These are phyloP conservation scores for Pyrus hybrid DNA, from an alignment of 331 rosid species.

Conservation along the genomic window DNA sequence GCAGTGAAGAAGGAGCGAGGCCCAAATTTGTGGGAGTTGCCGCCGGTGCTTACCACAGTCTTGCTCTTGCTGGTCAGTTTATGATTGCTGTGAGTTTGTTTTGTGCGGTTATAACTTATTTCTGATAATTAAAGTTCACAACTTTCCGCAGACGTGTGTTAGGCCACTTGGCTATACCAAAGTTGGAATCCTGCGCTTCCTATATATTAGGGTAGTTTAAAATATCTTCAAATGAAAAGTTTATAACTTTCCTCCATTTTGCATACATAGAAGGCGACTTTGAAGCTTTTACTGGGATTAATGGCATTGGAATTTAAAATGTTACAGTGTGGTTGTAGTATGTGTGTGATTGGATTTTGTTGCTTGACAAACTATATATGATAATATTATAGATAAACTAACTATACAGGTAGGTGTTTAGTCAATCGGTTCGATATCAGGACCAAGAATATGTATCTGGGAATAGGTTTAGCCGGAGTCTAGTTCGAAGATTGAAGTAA, in stretches of 20 bases:
- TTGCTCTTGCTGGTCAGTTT: slow-evolving; percentile 76
- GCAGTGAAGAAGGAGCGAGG: slow-evolving; percentile 3
- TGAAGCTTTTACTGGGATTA: background rate
- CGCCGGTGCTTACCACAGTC: slow-evolving; percentile 89
- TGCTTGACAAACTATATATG: background rate
- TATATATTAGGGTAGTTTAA: no score
- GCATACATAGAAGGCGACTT: background rate
- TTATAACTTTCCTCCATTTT: no score
- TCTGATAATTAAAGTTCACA: background rate
- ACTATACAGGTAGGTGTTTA: background rate
- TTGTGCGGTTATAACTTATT: no score
- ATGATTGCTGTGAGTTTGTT: background rate
- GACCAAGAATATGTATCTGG: background rate
- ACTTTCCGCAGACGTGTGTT: background rate
- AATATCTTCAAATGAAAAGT: no score
- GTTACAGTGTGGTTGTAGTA: background rate
- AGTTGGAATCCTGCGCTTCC: no score
- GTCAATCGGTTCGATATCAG: background rate
- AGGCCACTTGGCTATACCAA: no score
- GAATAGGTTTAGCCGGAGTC: background rate
- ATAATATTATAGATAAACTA: background rate
- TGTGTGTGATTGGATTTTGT: background rate
- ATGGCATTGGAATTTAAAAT: background rate
- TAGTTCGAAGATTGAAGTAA: background rate
- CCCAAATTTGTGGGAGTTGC: slow-evolving; percentile 55